Evolutionary conservation across 805 yeast species (phyloP).

Genomic region (Spathaspora passalidarum): DNA sequence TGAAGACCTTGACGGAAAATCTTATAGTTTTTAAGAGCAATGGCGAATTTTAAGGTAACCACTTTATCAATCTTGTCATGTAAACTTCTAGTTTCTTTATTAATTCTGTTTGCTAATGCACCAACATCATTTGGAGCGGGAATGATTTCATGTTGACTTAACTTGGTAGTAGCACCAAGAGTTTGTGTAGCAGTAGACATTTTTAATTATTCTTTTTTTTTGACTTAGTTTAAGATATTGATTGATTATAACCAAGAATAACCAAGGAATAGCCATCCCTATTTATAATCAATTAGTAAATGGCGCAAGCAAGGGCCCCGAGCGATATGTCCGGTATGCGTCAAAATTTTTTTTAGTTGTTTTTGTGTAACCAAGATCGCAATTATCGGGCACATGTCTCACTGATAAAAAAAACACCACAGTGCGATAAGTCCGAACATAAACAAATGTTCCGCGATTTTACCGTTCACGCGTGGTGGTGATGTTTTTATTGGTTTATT

Average conservation of each 20-base stretch:
- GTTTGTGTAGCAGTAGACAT: conserved; percentile 16
- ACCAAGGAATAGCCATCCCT: neutral
- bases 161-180: conserved; percentile 29
- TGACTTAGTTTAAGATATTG: neutral
- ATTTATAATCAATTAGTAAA: neutral
- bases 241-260: neutral
- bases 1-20: conserved; percentile 81
- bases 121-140: conserved; percentile 81
- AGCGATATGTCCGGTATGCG: conserved; percentile 4
- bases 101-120: conserved; percentile 81
- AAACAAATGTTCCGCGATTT: neutral
- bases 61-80: conserved; percentile 70
- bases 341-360: neutral
- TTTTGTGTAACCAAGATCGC: neutral
- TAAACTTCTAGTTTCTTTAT: conserved; percentile 57
- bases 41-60: conserved; percentile 66
- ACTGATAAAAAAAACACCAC: neutral
- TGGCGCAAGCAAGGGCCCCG: neutral
- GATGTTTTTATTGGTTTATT: too few species aligned
- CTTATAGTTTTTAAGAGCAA: conserved; percentile 72
- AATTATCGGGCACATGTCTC: neutral
- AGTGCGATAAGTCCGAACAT: neutral
- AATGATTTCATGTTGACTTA: conserved; percentile 49
- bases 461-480: neutral
- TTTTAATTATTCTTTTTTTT: neutral